Percentiles rank a stretch among this genome's conserved stretches.
Evolutionary conservation across 2,329 filamentous ascomycete species (phyloP).

Genomic region (Pseudogymnoascus sp.): DNA sequence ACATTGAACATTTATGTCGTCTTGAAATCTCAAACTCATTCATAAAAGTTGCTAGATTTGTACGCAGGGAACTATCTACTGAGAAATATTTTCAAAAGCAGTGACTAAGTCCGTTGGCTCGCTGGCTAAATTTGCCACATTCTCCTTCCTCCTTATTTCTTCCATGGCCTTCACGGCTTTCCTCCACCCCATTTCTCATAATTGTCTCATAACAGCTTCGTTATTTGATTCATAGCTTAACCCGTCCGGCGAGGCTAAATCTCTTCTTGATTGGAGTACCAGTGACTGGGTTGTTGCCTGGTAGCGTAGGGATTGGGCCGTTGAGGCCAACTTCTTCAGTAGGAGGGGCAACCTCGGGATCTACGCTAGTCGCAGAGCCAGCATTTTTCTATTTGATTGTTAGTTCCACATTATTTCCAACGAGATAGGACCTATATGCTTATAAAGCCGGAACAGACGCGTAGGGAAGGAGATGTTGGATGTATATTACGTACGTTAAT

Average conservation of each 20-base stretch:
- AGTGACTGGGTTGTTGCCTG: conserved; percentile 14
- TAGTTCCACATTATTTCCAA: neutral
- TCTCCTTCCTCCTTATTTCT: neutral
- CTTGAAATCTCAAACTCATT: conserved; percentile 10
- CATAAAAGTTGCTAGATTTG: neutral
- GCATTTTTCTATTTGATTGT: neutral
- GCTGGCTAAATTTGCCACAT: neutral
- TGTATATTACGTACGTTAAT: conserved; percentile 1
- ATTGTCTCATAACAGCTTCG: neutral
- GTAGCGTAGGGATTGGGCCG: conserved; percentile 12
- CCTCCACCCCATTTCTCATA: neutral
- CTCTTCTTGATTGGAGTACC: neutral
- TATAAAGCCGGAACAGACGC: neutral
- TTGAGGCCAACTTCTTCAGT: conserved; percentile 14
- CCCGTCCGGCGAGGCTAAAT: neutral
- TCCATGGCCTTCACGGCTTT: neutral
- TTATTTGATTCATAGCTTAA: neutral
- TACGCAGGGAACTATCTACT: neutral
- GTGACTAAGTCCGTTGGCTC: neutral
- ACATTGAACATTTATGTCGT: neutral
- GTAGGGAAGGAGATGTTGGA: neutral
- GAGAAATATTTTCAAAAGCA: neutral
- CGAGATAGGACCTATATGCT: neutral
- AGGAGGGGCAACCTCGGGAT: conserved; percentile 6
- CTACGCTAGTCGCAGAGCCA: neutral